Evolutionary conservation across 495 filamentous ascomycete genomes (phyloP), one percentile per base, ranked within the genome.

Genomic region (Pyrenopolyporus hunteri): DNA sequence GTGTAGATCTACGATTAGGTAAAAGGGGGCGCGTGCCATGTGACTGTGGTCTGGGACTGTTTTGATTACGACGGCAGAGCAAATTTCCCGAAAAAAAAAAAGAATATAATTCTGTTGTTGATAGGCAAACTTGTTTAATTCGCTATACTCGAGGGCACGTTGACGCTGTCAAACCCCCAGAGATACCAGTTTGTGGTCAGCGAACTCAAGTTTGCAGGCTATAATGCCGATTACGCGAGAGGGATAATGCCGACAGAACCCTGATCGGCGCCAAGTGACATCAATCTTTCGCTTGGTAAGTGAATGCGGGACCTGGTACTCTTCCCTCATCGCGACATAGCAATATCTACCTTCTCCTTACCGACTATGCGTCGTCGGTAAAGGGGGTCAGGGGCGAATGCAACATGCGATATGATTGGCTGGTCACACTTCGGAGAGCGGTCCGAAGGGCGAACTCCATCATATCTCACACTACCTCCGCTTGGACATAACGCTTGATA

Each of bases 241-340:
- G 10, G 35, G 25, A 25, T 54, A 46, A 7, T 47, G 8, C 46
- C 32, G 32, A 42, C 11, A 54, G 26, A 42, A 53, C 22, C 32
- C 26, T 16, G 32, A 48, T 52, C 20, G 35, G 16, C 43, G n/a
- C 31, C 17, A 4, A 43, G 22, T 64, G 54, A 64, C 47, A 51
- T 64, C 53, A 64, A 13, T 39, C 45, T 47, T 58, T 13, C 14
- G n/a, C 6, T 4, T 39, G n/a, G 6, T 4, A 53, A 22, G 13
- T 31, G 3, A 44, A 32, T 9, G 25, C 20, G 29, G 36, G 20
- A 14, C 26, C 13, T 25, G 11, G 4, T 37, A 20, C 4, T 37
- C 36, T 53, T 25, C 31, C 16, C 13, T 37, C 29, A 22, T 37
- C 42, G 35, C 45, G 16, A 45, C 7, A 28, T 32, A 4, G 13